phyloP scores from a whole-genome alignment of 2,329 filamentous ascomycete species.

The Aquanectria penicillioides region DNA sequence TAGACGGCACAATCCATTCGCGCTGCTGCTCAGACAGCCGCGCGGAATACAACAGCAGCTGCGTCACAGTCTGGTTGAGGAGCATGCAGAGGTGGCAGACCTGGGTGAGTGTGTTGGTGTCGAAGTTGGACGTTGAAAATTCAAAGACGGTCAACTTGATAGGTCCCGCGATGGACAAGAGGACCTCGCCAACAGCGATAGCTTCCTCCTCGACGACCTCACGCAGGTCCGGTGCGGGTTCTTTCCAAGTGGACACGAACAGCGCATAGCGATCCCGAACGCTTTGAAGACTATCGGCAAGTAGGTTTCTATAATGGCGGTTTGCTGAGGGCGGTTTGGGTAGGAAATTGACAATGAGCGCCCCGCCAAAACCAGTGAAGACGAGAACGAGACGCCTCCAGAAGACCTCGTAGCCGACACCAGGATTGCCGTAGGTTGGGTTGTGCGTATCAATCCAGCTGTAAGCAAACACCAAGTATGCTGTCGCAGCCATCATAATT shows the following conservation, averaged over 20 bases:
- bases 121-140: conserved; percentile 20
- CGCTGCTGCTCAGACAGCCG: not conserved
- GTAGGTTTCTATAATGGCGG: conserved; percentile 11
- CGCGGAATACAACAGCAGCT: conserved; percentile 8
- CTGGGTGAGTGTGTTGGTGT: conserved; percentile 4
- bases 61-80: conserved; percentile 18
- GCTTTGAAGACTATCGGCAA: conserved; percentile 18
- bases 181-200: conserved; percentile 6
- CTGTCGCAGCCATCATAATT: conserved; percentile 34
- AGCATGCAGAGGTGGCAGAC: conserved; percentile 16
- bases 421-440: conserved; percentile 26
- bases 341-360: conserved; percentile 17
- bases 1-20: conserved; percentile 2
- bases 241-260: conserved; percentile 17
- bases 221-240: conserved; percentile 10
- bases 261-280: conserved; percentile 21
- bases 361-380: conserved; percentile 11
- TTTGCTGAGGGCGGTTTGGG: conserved; percentile 24
- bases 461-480: conserved; percentile 31
- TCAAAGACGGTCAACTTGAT: conserved; percentile 18
- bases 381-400: conserved; percentile 21
- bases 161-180: conserved; percentile 12
- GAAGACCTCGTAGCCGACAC: conserved; percentile 20
- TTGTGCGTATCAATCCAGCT: conserved; percentile 35
- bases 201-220: conserved; percentile 17